These are phyloP conservation scores for Rhynchosporium secalis DNA, from an alignment of 2,329 filamentous ascomycete genomes.

Conservation along the genomic window DNA sequence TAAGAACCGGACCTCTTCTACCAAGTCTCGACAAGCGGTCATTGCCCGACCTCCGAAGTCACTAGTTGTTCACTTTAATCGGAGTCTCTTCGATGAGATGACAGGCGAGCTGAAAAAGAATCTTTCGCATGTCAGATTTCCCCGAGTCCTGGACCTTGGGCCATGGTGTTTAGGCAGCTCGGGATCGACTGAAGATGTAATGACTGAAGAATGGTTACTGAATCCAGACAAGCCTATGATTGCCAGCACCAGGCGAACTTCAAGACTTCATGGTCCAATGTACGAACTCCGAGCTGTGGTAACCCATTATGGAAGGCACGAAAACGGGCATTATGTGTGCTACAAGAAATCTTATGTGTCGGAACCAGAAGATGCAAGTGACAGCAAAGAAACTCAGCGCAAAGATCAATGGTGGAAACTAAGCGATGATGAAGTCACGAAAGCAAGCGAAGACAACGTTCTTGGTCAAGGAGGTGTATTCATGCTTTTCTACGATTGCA, in stretches of 20 bases:
- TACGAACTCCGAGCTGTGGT: constrained; percentile 84
- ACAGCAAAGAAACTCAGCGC: constrained; percentile 25
- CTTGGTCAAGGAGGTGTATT: constrained; percentile 79
- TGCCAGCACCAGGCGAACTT: constrained; percentile 52
- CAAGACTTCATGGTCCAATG: constrained; percentile 55
- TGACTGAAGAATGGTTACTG: constrained; percentile 67
- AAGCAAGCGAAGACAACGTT: constrained; percentile 71
- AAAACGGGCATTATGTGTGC: constrained; percentile 94
- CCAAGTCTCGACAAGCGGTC: constrained; percentile 87
- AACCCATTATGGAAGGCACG: constrained; percentile 86
- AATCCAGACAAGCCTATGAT: constrained; percentile 75
- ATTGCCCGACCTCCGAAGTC: constrained; percentile 80
- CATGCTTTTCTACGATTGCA: constrained; percentile 93
- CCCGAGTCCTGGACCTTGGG: constrained; percentile 69
- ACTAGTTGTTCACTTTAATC: constrained; percentile 84
- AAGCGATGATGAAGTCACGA: constrained; percentile 82
- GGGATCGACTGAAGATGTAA: constrained; percentile 30
- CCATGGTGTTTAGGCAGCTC: constrained; percentile 79
- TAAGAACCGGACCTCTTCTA: constrained; percentile 70
- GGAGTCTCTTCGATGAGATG: constrained; percentile 84
- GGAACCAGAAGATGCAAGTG: constrained; percentile 33
- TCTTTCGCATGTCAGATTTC: constrained; percentile 74
- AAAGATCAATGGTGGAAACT: constrained; percentile 77
- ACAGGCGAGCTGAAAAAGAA: constrained; percentile 85
- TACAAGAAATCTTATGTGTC: constrained; percentile 67